Evolutionary conservation across 1,139 yeast genomes (phyloP), one percentile per base, ranked within the genome.

Genomic region (Debaryomyces singareniensis): DNA sequence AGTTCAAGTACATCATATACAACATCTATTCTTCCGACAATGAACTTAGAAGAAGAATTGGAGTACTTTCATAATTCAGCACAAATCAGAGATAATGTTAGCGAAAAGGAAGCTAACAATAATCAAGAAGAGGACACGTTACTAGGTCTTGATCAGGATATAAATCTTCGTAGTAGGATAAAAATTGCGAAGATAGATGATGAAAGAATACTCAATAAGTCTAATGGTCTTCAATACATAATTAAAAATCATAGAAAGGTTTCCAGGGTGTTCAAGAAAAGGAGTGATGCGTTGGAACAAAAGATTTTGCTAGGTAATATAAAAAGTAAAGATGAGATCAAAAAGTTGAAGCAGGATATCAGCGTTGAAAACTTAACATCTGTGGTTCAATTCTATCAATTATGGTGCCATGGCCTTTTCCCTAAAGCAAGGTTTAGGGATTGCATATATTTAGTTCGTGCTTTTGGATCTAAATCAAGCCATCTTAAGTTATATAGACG

Each of bases 341-440:
- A 39, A 16, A 50, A 51, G 32, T 44, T 44, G 13, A 62, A 55
- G 33, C 47, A 53, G 20, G 63, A 62, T 9, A 61, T 59, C 24
- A 75, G 71, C 35, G 60, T 56, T 25, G 56, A 61, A 5, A 69
- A 65, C 34, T 49, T 68, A 26, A 52, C 61, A 5, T 50, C 61
- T 10, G 59, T 85, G 2, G 55, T 84, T 16, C 76, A 72, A 37
- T 75, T 74, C 44, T 85, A 84, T 53, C 94, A 84, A 53, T 52
- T 85, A 20, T 85, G 95, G 95, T 87, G 89, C 16, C 95, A 85
- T 51, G 72, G 77, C 4, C 49, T 85, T 30, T 85, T 72, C 43
- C 94, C 95, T 7, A 78, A 78, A 51, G 87, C 94, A 2, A 78
- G 71, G 36, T 83, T 85, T 42, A 60, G 64, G 32, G 95, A 84